phyloP scores from a whole-genome alignment of 2,329 filamentous ascomycete genomes.

The Venturia asperata region DNA sequence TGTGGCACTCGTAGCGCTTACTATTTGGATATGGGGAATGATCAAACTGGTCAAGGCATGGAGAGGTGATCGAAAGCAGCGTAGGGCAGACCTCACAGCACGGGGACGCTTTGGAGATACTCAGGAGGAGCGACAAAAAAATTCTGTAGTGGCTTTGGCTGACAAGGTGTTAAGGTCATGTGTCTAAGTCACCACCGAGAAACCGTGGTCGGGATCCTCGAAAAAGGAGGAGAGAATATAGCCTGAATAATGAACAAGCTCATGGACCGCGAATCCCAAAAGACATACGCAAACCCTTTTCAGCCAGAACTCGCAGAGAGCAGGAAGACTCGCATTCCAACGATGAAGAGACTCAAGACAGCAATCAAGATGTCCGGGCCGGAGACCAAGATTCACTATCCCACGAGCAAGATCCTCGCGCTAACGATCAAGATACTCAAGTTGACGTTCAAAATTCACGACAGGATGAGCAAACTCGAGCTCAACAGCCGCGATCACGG shows the following conservation, averaged over 20 bases:
- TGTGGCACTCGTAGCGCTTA: background rate
- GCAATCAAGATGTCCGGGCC: background rate
- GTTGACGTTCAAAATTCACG: background rate
- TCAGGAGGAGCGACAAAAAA: background rate
- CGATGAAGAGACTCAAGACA: background rate
- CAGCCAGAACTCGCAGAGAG: background rate
- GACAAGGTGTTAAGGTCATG: background rate
- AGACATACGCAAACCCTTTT: too few relatives aligned
- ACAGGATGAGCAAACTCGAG: background rate
- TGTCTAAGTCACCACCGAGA: background rate
- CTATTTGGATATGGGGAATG: background rate
- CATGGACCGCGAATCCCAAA: too few relatives aligned
- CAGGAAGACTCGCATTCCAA: background rate
- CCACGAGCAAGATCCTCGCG: background rate
- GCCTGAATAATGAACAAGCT: too few relatives aligned
- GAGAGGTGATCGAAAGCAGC: background rate
- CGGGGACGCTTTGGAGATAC: background rate
- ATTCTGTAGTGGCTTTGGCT: background rate
- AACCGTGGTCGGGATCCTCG: background rate
- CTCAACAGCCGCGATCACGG: background rate
- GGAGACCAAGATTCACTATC: background rate
- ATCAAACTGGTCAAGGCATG: background rate
- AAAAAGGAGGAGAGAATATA: too few relatives aligned
- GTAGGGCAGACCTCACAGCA: background rate
- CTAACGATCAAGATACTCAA: background rate